Conservation (phyloP, 73 alveolate species). For the Paramecium octaurelia region DNA sequence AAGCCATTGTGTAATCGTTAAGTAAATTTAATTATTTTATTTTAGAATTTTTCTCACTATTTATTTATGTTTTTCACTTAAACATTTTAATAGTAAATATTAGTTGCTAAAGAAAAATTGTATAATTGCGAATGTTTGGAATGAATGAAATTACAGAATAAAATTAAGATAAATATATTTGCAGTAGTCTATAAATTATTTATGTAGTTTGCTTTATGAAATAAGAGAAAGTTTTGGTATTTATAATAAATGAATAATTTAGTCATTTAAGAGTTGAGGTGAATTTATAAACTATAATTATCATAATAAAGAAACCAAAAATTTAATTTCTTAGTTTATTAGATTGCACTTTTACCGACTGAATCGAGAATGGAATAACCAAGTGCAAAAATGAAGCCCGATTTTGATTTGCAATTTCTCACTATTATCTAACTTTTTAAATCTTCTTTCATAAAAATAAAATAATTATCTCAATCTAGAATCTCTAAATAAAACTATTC, state of each 20-base stretch:
- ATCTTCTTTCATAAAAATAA: background rate
- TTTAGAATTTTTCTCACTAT: background rate
- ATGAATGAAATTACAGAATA: no score
- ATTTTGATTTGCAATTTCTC: background rate
- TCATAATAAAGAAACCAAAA: no score
- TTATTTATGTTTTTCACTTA: background rate
- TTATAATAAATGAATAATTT: no score
- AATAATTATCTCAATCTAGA: background rate
- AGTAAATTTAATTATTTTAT: background rate
- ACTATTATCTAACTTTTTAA: background rate
- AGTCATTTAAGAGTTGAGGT: no score
- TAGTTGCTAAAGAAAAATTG: no score
- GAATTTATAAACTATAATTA: no score
- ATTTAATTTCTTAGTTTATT: background rate
- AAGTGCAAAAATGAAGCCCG: conserved; percentile 13
- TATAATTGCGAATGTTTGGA: no score
- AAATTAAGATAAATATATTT: no score
- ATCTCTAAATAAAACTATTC: background rate
- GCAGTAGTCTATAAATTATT: background rate
- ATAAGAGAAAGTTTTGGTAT: no score
- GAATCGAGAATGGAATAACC: background rate
- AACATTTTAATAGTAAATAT: background rate
- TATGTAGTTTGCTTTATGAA: background rate
- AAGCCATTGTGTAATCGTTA: background rate
- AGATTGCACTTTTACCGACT: background rate